Conservation (phyloP, 306 rosid genomes). For the Gastrolobium villosum region DNA sequence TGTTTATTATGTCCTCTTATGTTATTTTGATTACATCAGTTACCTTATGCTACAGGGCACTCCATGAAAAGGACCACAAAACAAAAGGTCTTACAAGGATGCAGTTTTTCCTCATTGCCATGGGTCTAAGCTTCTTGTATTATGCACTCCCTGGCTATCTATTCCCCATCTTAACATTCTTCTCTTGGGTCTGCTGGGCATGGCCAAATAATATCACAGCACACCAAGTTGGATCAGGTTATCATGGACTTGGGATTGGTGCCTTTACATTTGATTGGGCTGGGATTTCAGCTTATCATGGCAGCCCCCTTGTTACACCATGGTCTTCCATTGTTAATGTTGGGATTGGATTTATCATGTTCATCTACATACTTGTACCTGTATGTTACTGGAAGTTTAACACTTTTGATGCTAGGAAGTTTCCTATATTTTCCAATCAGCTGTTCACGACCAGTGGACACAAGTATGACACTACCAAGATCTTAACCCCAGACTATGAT, state of each 20-base stretch:
- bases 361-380: slow-evolving; percentile 89
- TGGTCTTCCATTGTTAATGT: slow-evolving; percentile 93
- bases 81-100: slow-evolving; percentile 74
- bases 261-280: slow-evolving; percentile 99
- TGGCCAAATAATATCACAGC: slow-evolving; percentile 95
- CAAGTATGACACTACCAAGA: slow-evolving; percentile 87
- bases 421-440: slow-evolving; percentile 93
- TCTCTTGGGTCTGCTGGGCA: slow-evolving; percentile 98
- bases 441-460: slow-evolving; percentile 72
- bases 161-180: slow-evolving; percentile 81
- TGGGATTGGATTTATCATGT: slow-evolving; percentile 90
- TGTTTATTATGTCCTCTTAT: slow-evolving; percentile 36
- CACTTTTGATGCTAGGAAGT: slow-evolving; percentile 92
- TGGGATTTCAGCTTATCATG: slow-evolving; percentile 96
- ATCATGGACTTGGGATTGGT: slow-evolving; percentile 90
- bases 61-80: slow-evolving; percentile 84
- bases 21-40: slow-evolving; percentile 46
- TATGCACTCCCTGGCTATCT: slow-evolving; percentile 95
- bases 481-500: slow-evolving; percentile 74
- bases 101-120: slow-evolving; percentile 81
- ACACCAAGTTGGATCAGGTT: slow-evolving; percentile 93
- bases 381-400: slow-evolving; percentile 92
- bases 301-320: slow-evolving; percentile 94
- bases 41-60: slow-evolving; percentile 74
- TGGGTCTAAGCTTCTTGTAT: slow-evolving; percentile 81